phyloP scores from a whole-genome alignment of 148 eudicot genomes.

The Cornus controversa region DNA sequence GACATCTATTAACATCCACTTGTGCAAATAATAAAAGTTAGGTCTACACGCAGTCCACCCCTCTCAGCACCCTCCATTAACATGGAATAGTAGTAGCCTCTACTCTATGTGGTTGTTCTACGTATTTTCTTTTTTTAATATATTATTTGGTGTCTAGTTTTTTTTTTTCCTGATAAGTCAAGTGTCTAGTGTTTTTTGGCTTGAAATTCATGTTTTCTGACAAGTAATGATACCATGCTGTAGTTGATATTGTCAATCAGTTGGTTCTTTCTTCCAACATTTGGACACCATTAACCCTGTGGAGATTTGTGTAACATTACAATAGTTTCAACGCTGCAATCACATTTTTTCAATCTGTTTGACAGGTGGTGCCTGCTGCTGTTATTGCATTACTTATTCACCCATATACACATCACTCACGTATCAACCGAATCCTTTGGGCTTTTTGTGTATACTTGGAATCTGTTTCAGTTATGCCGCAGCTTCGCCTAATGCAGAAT shows the following conservation, averaged over 20 bases:
- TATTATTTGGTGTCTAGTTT: neutral
- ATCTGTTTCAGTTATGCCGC: slow-evolving; percentile 71
- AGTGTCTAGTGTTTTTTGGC: neutral
- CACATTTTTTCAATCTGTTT: neutral
- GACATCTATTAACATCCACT: too few species aligned
- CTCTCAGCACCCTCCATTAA: too few species aligned
- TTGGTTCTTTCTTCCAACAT: neutral
- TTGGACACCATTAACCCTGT: neutral
- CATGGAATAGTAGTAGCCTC: too few species aligned
- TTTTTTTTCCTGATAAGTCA: neutral
- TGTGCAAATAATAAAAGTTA: too few species aligned
- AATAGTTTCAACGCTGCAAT: neutral
- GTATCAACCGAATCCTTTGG: slow-evolving; percentile 39
- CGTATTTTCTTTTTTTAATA: too few species aligned
- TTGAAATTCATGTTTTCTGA: neutral
- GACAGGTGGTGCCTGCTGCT: slow-evolving; percentile 65
- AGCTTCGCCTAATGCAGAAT: slow-evolving; percentile 68
- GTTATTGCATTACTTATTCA: slow-evolving; percentile 49
- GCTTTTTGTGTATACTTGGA: slow-evolving; percentile 56
- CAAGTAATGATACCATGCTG: neutral
- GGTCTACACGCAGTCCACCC: too few species aligned
- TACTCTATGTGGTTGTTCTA: neutral
- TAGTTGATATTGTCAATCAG: neutral
- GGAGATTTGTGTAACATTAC: neutral
- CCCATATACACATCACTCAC: slow-evolving; percentile 32